Evolutionary conservation across 495 filamentous ascomycete species (phyloP).

Genomic region (Lasiosphaeris hirsuta): DNA sequence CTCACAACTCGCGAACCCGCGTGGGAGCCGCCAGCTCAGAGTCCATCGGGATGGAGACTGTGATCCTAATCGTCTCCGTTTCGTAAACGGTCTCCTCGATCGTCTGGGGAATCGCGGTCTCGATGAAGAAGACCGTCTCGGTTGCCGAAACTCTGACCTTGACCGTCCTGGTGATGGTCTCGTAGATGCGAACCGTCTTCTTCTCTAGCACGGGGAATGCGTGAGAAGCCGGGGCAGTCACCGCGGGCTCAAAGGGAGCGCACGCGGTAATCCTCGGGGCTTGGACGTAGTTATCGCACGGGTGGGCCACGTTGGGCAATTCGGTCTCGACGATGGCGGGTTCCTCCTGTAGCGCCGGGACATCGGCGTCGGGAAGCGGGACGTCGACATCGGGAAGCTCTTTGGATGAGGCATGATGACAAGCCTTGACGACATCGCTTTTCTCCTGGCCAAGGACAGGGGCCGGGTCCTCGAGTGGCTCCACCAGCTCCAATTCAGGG

Average conservation of each 20-base stretch:
- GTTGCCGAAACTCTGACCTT: slow-evolving; percentile 33
- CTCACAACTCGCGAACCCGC: neutral
- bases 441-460: neutral
- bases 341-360: slow-evolving; percentile 2
- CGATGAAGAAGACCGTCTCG: slow-evolving; percentile 18
- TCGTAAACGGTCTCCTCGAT: slow-evolving; percentile 30
- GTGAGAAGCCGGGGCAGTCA: neutral
- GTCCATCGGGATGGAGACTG: slow-evolving; percentile 21
- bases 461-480: neutral
- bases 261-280: neutral
- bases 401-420: neutral
- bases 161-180: slow-evolving; percentile 39
- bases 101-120: slow-evolving; percentile 23
- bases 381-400: neutral
- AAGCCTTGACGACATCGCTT: no score
- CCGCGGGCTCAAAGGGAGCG: neutral
- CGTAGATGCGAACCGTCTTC: slow-evolving; percentile 34
- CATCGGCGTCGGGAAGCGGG: neutral
- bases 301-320: slow-evolving; percentile 2
- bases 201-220: slow-evolving; percentile 26
- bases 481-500: neutral
- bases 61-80: slow-evolving; percentile 26
- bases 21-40: neutral
- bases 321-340: neutral
- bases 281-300: slow-evolving; percentile 12